phyloP scores from a whole-genome alignment of 2,329 filamentous ascomycete species.

The Amylocarpus encephaloides region DNA sequence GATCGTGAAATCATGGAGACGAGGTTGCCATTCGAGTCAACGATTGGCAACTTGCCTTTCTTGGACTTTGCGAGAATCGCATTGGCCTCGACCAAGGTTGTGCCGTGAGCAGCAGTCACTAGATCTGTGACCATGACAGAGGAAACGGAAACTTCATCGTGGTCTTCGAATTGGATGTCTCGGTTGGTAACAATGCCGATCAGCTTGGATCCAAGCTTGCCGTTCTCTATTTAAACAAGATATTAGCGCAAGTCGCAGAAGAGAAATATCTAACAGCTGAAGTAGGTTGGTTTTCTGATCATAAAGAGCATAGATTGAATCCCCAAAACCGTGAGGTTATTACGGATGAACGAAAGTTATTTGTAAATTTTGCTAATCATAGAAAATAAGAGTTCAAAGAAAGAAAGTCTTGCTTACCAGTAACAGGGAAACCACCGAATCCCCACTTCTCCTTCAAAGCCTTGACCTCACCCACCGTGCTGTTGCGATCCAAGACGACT shows the following conservation, averaged over 20 bases:
- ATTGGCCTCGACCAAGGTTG: constrained; percentile 84
- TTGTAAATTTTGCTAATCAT: constrained; percentile 76
- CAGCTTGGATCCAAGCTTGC: constrained; percentile 90
- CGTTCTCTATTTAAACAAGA: constrained; percentile 59
- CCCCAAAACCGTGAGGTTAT: constrained; percentile 83
- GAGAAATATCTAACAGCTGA: not conserved
- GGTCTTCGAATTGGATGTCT: constrained; percentile 93
- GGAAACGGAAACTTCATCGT: constrained; percentile 65
- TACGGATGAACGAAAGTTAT: constrained; percentile 99
- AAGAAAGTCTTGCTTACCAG: constrained; percentile 61
- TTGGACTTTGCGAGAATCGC: constrained; percentile 88
- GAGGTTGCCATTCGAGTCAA: constrained; percentile 76
- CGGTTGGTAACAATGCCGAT: constrained; percentile 96
- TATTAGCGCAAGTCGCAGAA: constrained; percentile 33
- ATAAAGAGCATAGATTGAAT: constrained; percentile 51
- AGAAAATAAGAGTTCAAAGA: constrained; percentile 29
- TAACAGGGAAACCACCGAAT: constrained; percentile 96
- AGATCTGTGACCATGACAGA: constrained; percentile 95
- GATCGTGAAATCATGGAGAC: constrained; percentile 90
- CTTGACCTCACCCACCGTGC: constrained; percentile 86
- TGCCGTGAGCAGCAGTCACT: constrained; percentile 77
- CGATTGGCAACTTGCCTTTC: constrained; percentile 96
- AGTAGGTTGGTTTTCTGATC: constrained; percentile 27
- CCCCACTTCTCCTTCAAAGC: constrained; percentile 96
- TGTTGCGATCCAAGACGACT: constrained; percentile 79